phyloP scores from a whole-genome alignment of 2,329 filamentous ascomycete species.

The Allantophomopsis lycopodina region DNA sequence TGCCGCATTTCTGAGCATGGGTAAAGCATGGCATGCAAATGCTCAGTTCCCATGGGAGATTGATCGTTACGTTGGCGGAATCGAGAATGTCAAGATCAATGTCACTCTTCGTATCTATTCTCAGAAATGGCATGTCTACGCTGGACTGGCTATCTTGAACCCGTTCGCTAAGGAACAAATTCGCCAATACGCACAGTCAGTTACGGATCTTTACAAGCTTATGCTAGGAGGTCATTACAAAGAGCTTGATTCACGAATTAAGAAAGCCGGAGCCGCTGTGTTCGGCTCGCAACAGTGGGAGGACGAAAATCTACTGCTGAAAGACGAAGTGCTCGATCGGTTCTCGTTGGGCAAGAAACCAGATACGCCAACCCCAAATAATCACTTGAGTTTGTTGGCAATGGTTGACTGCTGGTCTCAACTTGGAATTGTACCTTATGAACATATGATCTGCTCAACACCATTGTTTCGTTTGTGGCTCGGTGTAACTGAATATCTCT shows the following conservation, averaged over 20 bases:
- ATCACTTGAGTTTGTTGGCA: constrained; percentile 81
- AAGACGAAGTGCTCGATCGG: constrained; percentile 71
- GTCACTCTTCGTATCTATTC: constrained; percentile 93
- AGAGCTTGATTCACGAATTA: constrained; percentile 62
- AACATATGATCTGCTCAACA: constrained; percentile 99
- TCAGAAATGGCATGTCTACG: constrained; percentile 99
- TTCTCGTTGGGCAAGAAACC: constrained; percentile 67
- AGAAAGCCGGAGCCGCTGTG: constrained; percentile 64
- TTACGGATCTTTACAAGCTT: constrained; percentile 90
- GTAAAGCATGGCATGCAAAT: constrained; percentile 92
- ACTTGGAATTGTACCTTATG: constrained; percentile 86
- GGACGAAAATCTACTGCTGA: constrained; percentile 54
- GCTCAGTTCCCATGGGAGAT: constrained; percentile 95
- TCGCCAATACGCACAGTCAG: constrained; percentile 80
- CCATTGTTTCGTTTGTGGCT: constrained; percentile 94
- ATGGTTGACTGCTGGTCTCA: constrained; percentile 99
- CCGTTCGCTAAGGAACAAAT: constrained; percentile 88
- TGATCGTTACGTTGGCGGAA: constrained; percentile 87
- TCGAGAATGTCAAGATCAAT: constrained; percentile 99
- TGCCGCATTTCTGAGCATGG: constrained; percentile 94
- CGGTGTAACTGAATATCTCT: constrained; percentile 93
- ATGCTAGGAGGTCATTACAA: constrained; percentile 78
- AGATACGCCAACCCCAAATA: constrained; percentile 58
- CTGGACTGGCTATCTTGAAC: constrained; percentile 91
- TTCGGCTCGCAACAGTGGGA: constrained; percentile 42